These are phyloP conservation scores for Clitopilus passeckerianus DNA, from an alignment of 768 basidiomycete genomes.

Conservation along the genomic window DNA sequence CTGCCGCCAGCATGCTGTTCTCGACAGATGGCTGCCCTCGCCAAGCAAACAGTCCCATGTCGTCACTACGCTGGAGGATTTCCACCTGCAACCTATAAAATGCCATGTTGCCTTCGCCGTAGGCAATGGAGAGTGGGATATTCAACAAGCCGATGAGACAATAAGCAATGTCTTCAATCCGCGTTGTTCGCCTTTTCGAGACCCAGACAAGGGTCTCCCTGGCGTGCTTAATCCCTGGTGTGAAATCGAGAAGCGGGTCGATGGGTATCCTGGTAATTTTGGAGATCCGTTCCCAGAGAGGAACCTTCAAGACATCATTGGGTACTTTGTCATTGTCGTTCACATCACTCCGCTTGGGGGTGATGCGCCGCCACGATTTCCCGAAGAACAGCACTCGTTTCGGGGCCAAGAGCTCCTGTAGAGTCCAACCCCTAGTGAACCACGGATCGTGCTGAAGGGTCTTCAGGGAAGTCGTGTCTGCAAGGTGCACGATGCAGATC, in stretches of 20 bases:
- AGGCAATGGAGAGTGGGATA: not conserved
- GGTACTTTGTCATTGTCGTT: not conserved
- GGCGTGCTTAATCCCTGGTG: not conserved
- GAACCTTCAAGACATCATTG: not conserved
- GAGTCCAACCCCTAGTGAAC: not conserved
- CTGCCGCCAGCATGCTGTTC: not conserved
- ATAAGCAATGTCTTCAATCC: slow-evolving; percentile 1
- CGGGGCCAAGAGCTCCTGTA: not conserved
- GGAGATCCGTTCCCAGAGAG: not conserved
- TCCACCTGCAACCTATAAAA: slow-evolving; percentile 1
- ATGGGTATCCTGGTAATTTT: not conserved
- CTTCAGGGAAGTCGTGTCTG: not conserved
- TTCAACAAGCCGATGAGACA: slow-evolving; percentile 1
- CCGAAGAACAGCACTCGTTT: not conserved
- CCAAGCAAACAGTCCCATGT: not conserved
- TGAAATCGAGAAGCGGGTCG: not conserved
- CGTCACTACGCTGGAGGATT: not conserved
- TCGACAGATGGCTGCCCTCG: not conserved
- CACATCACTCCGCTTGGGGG: not conserved
- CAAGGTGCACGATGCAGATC: not conserved
- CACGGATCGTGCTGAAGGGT: not conserved
- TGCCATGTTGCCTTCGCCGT: not conserved
- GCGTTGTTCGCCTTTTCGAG: not conserved
- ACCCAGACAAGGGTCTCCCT: not conserved
- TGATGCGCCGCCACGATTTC: not conserved